phyloP scores from a whole-genome alignment of 139 green algal species.

The Chlamydomonas urium region DNA sequence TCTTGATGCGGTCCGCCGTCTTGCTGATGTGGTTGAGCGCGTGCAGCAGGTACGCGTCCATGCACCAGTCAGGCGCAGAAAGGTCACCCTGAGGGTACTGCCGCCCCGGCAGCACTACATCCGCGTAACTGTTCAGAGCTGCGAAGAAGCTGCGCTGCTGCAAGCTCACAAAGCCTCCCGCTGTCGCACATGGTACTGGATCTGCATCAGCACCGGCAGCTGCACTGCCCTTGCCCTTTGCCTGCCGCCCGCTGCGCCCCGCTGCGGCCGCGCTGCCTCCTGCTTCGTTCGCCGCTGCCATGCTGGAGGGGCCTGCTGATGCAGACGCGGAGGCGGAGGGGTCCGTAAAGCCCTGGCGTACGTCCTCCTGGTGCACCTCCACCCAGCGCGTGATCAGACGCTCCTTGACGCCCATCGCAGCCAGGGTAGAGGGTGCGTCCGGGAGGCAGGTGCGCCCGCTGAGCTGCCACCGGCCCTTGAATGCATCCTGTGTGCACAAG shows the following conservation, averaged over 20 bases:
- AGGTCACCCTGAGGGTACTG: constrained; percentile 41
- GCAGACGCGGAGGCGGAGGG: too few species aligned
- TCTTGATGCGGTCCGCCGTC: constrained; percentile 76
- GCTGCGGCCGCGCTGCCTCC: too few species aligned
- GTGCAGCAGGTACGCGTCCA: constrained; percentile 78
- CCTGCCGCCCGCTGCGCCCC: too few species aligned
- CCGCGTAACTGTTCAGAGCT: constrained; percentile 42
- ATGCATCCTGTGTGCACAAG: too few species aligned
- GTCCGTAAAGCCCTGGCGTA: too few species aligned
- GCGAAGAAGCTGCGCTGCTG: constrained; percentile 54
- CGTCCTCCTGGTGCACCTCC: constrained; percentile 42
- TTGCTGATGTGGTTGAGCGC: constrained; percentile 76
- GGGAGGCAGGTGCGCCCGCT: constrained; percentile 11
- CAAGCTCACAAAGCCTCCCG: constrained; percentile 36
- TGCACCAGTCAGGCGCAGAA: constrained; percentile 4
- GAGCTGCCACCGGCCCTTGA: background rate
- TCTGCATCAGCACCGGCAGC: too few species aligned
- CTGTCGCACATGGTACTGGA: too few species aligned
- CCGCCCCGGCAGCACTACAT: constrained; percentile 45
- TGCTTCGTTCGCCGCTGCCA: too few species aligned
- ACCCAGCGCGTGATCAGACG: constrained; percentile 53
- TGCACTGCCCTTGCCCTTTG: too few species aligned
- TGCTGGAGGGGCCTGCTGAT: too few species aligned
- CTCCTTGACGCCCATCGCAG: constrained; percentile 50
- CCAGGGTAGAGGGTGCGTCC: constrained; percentile 25